Base-by-base conservation (phyloP, 2,329 filamentous ascomycete genomes). In the Ceratocystis destructans region DNA sequence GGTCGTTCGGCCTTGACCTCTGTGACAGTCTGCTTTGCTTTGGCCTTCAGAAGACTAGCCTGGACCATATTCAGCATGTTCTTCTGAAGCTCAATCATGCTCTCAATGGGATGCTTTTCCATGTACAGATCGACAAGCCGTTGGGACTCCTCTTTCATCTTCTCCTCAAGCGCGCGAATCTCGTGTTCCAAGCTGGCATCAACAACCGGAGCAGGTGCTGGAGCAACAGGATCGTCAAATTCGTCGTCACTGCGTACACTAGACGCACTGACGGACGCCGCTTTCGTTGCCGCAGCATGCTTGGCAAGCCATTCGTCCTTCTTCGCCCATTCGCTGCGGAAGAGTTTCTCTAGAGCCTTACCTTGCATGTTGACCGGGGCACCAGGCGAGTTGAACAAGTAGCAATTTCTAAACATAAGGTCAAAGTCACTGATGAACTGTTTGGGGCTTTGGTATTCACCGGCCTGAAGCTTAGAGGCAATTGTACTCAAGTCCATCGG, bases 401-500 rank as follows among this genome's bases (percentile, higher is more conserved):
- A 90, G 75, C 93, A 96, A 74, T 99, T 99, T 71, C 84, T 81
- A 72, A 96, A 87, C 70, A 97, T 92, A 66, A 91, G 82, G 62
- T 85, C 83, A 65, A 96, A 83, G 72, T 96, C 92, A 67, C 82
- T 82, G 72, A 96, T 88, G 71, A 97, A 90, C 59, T 96, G 92
- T 74, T 90, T 91, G 0, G 89, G 82, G 66, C 82, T 90, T 70
- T 85, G 82, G 72, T 97, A 97, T 66, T 90, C 84, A 31, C 91
- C 90, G 12, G 80, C 80, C 70, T 87, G 84, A 50, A 96, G 80
- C 76, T 95, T 95, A 53, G 81, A 80, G 45, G 83, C 80, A 72
- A 96, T 88, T n/a, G 90, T 96, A 17, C 82, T 80, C 62, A 96
- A 80, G 74, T 99, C 93, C 93, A 97, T 99, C 0, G 94, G 94